These are phyloP conservation scores for Camelina neglecta DNA, from an alignment of 345 rosid genomes.

Conservation along the genomic window DNA sequence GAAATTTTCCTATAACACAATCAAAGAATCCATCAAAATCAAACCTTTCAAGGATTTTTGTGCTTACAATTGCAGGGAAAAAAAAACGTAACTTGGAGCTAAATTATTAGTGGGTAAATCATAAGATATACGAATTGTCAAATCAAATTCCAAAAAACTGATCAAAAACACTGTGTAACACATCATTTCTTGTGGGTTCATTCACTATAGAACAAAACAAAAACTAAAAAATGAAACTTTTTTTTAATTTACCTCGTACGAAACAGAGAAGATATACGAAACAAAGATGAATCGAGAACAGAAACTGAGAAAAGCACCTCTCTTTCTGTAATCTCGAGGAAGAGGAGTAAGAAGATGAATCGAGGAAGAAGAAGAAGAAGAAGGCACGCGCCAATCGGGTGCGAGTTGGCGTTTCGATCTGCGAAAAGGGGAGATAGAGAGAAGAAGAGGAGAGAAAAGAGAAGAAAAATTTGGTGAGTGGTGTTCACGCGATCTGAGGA, in stretches of 20 bases:
- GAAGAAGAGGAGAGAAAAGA: neutral
- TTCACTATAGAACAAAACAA: neutral
- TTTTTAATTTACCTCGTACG: constrained; percentile 18
- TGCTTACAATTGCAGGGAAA: neutral
- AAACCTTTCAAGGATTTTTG: neutral
- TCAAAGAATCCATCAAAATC: constrained; percentile 3
- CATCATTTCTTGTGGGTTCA: neutral
- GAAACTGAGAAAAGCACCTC: constrained; percentile 2
- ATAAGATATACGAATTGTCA: neutral
- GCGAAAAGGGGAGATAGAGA: constrained; percentile 7
- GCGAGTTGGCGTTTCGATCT: constrained; percentile 50
- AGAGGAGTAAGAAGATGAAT: constrained; percentile 6
- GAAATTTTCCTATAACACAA: neutral
- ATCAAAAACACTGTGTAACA: constrained; percentile 19
- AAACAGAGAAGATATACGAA: neutral
- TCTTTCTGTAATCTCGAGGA: neutral
- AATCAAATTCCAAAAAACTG: neutral
- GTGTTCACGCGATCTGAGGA: constrained; percentile 42
- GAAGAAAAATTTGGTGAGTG: constrained; percentile 31
- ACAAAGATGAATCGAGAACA: neutral
- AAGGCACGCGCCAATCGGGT: constrained; percentile 44
- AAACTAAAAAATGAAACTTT: neutral
- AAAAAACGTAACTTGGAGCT: neutral
- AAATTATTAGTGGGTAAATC: constrained; percentile 11
- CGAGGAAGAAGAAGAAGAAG: neutral